Evolutionary conservation across 2,329 filamentous ascomycete species (phyloP), one percentile per base, ranked within the genome.

Genomic region (Alternaria postmessia): DNA sequence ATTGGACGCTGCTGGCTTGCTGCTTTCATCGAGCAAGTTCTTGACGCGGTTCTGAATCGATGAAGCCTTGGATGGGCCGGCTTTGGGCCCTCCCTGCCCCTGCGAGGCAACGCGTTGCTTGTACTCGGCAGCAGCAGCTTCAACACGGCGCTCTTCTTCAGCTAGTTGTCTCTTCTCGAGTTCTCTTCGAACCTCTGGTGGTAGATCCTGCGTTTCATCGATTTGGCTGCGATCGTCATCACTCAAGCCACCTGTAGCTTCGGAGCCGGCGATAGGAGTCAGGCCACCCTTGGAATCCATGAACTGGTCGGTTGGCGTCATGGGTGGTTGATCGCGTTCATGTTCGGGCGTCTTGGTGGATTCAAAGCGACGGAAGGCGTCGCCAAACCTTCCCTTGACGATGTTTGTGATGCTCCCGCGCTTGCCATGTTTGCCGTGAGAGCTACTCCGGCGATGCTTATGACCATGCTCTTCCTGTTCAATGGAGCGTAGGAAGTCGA

Each of bases 341-440:
- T 70, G 66, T 22, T 76, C 73, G 32, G 62, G 59, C 18, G 61
- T 69, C 55, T 66, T 70, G 14, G 57, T 60, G 11, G 82, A 84
- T 77, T 99, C 95, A 68, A 98, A 98, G 6, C 91, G 87, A 73
- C 94, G 93, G 81, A 98, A 97, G 3, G 94, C 94, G 71, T 97
- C 94, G 0, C 94, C 93, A 76, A 98, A 97, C 68, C 91, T 93
- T 24, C 93, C 92, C 5, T 89, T 90, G n/a, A 97, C 83, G 38
- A 96, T 88, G 58, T 85, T 87, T 12, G 87, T 85, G 64, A 96
- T 79, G 76, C 92, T 95, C 1, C 89, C 85, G 11, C 91, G 87
- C 76, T 96, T 96, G 24, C 81, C 77, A 65, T 89, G 87, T 69
- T 87, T 89, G 24, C 83, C 81, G 51, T 84, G 85, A 62, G 86